Conservation (phyloP, 768 basidiomycete genomes). For the Podaxis sp. region DNA sequence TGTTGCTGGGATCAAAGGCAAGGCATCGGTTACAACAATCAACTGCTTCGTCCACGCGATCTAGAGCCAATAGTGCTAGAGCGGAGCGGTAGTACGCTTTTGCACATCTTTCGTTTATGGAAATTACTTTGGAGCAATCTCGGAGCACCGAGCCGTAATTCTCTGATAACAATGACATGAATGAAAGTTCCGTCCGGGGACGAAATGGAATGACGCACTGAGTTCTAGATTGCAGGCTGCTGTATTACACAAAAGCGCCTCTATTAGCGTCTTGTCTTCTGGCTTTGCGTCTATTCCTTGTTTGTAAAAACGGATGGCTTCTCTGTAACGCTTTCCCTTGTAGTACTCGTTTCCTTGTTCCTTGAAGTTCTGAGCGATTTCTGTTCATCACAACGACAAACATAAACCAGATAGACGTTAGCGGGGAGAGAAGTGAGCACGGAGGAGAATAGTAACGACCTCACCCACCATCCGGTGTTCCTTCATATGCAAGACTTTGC, state of each 20-base stretch:
- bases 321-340: constrained; percentile 80
- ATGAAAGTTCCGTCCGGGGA: constrained; percentile 7
- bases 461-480: constrained; percentile 88
- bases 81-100: constrained; percentile 91
- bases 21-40: constrained; percentile 80
- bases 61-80: constrained; percentile 71
- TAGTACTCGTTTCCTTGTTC: constrained; percentile 96
- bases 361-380: constrained; percentile 91
- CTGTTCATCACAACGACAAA: constrained; percentile 37
- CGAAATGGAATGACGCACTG: constrained; percentile 44
- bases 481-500: constrained; percentile 84
- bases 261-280: constrained; percentile 52
- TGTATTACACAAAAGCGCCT: constrained; percentile 81
- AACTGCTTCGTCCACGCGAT: constrained; percentile 74
- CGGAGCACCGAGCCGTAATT: constrained; percentile 86
- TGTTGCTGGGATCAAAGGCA: constrained; percentile 55
- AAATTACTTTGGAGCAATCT: constrained; percentile 78
- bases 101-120: constrained; percentile 58
- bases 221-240: constrained; percentile 93
- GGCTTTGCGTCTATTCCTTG: constrained; percentile 88
- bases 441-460: constrained; percentile 13
- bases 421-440: not conserved
- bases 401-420: not conserved
- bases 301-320: constrained; percentile 88
- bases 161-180: constrained; percentile 42